Percentiles rank a stretch among this genome's conserved stretches.
phyloP scores from a whole-genome alignment of 352 stramenopile genomes.

The Globisporangium orthogonon region DNA sequence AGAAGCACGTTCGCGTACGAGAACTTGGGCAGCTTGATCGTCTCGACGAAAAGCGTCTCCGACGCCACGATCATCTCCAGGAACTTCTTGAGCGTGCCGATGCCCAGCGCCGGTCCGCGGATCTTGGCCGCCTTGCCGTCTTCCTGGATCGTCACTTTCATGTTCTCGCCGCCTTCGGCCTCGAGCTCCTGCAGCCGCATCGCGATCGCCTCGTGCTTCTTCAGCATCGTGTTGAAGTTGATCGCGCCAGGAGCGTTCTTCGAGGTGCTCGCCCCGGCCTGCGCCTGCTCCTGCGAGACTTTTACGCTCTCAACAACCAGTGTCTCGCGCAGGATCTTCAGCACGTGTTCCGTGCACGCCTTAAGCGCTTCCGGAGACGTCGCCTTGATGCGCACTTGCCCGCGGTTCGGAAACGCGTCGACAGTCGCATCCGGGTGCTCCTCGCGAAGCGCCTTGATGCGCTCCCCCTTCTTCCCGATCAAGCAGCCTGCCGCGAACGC shows the following conservation, averaged over 20 bases:
- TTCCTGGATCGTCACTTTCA: conserved; percentile 59
- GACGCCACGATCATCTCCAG: conserved; percentile 64
- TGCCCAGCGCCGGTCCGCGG: conserved; percentile 54
- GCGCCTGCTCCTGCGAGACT: conserved; percentile 15
- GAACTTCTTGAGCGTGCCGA: conserved; percentile 67
- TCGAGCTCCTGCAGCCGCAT: conserved; percentile 66
- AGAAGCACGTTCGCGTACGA: conserved; percentile 47
- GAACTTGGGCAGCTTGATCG: conserved; percentile 44
- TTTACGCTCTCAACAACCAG: conserved; percentile 58
- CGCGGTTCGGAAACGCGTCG: conserved; percentile 64
- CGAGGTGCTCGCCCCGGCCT: conserved; percentile 4
- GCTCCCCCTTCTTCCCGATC: conserved; percentile 79
- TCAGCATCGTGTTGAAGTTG: conserved; percentile 57
- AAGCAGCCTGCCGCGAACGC: conserved; percentile 62
- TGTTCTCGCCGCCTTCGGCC: conserved; percentile 58
- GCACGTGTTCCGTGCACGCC: conserved; percentile 49
- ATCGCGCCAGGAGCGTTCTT: conserved; percentile 12
- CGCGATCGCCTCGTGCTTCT: conserved; percentile 47
- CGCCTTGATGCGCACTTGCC: conserved; percentile 69
- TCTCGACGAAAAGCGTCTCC: conserved; percentile 55
- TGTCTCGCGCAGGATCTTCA: conserved; percentile 56
- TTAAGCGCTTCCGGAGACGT: conserved; percentile 44
- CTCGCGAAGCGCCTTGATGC: conserved; percentile 63
- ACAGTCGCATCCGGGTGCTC: conserved; percentile 55
- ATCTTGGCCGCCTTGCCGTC: conserved; percentile 67